These are phyloP conservation scores for Candida frijolesensis DNA, from an alignment of 1,139 yeast genomes.

Conservation along the genomic window DNA sequence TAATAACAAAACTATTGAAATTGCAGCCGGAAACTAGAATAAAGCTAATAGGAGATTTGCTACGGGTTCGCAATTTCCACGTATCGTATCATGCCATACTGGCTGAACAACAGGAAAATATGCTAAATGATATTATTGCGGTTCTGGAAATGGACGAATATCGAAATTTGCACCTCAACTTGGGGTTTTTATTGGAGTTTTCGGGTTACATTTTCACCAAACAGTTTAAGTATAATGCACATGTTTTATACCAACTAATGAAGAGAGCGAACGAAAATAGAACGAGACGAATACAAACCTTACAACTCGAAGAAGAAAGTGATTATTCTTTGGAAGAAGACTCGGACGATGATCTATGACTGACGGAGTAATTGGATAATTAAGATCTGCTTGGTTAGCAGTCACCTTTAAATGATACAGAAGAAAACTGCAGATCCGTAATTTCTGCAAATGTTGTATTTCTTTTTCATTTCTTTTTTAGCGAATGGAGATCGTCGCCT, in stretches of 20 bases:
- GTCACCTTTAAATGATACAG: not conserved
- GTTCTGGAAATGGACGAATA: not conserved
- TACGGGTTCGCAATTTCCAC: slow-evolving; percentile 3
- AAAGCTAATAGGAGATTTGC: slow-evolving; percentile 4
- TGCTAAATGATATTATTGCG: slow-evolving; percentile 16
- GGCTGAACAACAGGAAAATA: slow-evolving; percentile 40
- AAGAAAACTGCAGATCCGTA: not conserved
- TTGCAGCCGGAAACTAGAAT: slow-evolving; percentile 4
- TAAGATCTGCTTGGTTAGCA: too few species aligned
- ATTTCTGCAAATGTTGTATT: not conserved
- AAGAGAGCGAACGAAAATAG: slow-evolving; percentile 1
- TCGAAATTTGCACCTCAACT: not conserved
- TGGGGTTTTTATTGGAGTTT: slow-evolving; percentile 7
- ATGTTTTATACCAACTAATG: slow-evolving; percentile 4
- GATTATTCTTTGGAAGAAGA: not conserved
- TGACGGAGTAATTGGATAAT: not conserved
- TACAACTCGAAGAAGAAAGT: slow-evolving; percentile 3
- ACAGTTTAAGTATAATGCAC: slow-evolving; percentile 9
- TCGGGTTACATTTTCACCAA: slow-evolving; percentile 11
- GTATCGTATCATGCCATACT: slow-evolving; percentile 38
- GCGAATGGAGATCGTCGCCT: not conserved
- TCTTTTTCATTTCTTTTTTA: not conserved
- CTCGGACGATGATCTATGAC: not conserved
- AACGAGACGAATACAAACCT: not conserved
- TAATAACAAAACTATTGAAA: slow-evolving; percentile 10